Percentiles rank a stretch among this genome's conserved stretches.
phyloP scores from a whole-genome alignment of 495 filamentous ascomycete genomes.

The Xylaria acuta region DNA sequence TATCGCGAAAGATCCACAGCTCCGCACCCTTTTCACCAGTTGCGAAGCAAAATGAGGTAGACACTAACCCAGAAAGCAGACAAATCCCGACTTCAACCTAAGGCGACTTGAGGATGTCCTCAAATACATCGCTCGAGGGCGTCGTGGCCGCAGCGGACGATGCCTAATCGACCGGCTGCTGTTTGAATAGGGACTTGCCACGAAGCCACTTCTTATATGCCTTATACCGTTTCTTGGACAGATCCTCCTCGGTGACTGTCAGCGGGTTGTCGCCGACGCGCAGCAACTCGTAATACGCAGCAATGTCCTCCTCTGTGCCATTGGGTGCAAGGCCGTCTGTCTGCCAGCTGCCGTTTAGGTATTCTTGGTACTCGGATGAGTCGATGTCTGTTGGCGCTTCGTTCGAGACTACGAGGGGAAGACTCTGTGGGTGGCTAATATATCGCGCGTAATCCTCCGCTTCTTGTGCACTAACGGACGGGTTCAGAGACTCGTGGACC shows the following conservation, averaged over 20 bases:
- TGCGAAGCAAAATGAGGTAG: constrained; percentile 12
- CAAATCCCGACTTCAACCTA: neutral
- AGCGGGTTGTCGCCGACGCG: constrained; percentile 79
- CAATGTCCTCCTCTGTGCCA: constrained; percentile 68
- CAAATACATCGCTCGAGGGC: constrained; percentile 21
- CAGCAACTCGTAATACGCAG: constrained; percentile 77
- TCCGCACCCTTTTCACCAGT: constrained; percentile 48
- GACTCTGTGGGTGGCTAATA: constrained; percentile 85
- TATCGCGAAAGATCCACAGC: constrained; percentile 48
- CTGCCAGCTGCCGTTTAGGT: constrained; percentile 65
- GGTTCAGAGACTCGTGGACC: constrained; percentile 78
- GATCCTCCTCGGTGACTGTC: constrained; percentile 85
- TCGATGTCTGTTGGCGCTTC: constrained; percentile 63
- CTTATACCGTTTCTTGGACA: constrained; percentile 90
- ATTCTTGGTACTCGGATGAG: constrained; percentile 72
- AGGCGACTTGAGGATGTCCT: neutral
- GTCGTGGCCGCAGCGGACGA: constrained; percentile 26
- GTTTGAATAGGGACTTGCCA: constrained; percentile 93
- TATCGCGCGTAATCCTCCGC: constrained; percentile 89
- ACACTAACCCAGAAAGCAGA: neutral
- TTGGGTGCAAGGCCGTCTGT: constrained; percentile 42
- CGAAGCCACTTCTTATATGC: constrained; percentile 92
- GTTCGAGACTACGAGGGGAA: constrained; percentile 84
- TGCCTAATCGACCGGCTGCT: constrained; percentile 71
- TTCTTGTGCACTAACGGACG: constrained; percentile 74